Conservation (phyloP, 2,329 filamentous ascomycete genomes). For the Juglanconis sp. region DNA sequence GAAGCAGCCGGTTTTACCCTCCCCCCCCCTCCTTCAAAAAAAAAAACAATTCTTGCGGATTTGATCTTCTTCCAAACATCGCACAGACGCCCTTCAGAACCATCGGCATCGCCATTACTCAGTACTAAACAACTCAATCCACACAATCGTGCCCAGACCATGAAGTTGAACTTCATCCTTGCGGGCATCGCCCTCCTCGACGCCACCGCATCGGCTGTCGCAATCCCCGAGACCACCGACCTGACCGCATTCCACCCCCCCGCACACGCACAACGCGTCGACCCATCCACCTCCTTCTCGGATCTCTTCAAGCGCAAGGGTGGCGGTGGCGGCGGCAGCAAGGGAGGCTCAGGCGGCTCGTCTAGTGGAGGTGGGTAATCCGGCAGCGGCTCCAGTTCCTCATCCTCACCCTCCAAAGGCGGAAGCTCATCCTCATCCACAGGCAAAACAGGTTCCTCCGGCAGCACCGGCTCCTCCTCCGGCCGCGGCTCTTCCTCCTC, state of each 20-base stretch:
- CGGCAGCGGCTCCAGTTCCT: slow-evolving; percentile 22
- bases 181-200: slow-evolving; percentile 17
- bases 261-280: slow-evolving; percentile 18
- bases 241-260: slow-evolving; percentile 11
- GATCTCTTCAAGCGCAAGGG: slow-evolving; percentile 60
- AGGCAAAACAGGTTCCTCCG: slow-evolving; percentile 16
- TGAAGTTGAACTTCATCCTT: slow-evolving; percentile 7
- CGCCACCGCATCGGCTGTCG: slow-evolving; percentile 22
- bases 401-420: slow-evolving; percentile 4
- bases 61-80: neutral
- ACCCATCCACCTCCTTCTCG: slow-evolving; percentile 23
- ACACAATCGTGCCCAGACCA: neutral
- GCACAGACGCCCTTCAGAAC: neutral
- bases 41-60: neutral
- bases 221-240: slow-evolving; percentile 20
- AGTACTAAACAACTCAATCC: neutral
- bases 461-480: slow-evolving; percentile 10
- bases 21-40: neutral
- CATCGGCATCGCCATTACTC: neutral
- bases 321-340: slow-evolving; percentile 52
- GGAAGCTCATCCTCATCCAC: slow-evolving; percentile 29
- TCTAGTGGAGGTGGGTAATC: slow-evolving; percentile 22
- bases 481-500: slow-evolving; percentile 30
- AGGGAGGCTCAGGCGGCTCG: slow-evolving; percentile 32
- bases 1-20: neutral